Evolutionary conservation across 345 rosid species (phyloP), one percentile per base, ranked within the genome.

Genomic region (Moricandia moricandioides): DNA sequence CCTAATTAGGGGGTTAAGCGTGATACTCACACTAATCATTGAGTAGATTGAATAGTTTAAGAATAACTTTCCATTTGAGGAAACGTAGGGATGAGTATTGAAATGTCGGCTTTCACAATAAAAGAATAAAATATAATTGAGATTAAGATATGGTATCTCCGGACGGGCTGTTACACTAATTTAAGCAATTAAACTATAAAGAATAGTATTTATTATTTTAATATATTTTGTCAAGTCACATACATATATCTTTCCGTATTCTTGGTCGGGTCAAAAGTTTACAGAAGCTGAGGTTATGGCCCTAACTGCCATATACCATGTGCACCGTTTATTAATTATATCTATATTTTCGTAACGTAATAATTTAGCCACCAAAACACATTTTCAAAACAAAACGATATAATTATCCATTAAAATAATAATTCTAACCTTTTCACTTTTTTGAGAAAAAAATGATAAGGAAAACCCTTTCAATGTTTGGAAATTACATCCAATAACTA

Each of bases 251-350:
- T 65, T 78, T 71, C 35, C 68, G 76, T 65, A 71, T 76, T 68
- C 33, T 65, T 63, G 47, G 81, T 78, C 62, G 77, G 81, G 81
- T 43, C 77, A 66, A 66, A 70, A 64, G 75, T 76, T 70, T 64
- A 59, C 75, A 63, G 71, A 70, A 71, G 81, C 72, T 71, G 77
- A 78, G 81, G 63, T 78, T 78, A 78, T 77, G 80, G 80, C 76
- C 76, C 62, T 77, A 65, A 77, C 76, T 65, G 81, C 72, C 73
- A 78, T 71, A 65, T 71, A 71, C 77, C 81, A 78, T 78, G 81
- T 78, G 81, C 77, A 71, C 72, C 81, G 68, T 63, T 66, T 71
- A 37, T 66, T 57, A 17, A 31, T 49, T 45, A 58, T 17, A 52
- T 62, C 24, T 9, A 61, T 61, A 11, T 55, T 31, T 77, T 43